These are phyloP conservation scores for Metschnikowia gruessii DNA, from an alignment of 805 yeast genomes.

Conservation along the genomic window DNA sequence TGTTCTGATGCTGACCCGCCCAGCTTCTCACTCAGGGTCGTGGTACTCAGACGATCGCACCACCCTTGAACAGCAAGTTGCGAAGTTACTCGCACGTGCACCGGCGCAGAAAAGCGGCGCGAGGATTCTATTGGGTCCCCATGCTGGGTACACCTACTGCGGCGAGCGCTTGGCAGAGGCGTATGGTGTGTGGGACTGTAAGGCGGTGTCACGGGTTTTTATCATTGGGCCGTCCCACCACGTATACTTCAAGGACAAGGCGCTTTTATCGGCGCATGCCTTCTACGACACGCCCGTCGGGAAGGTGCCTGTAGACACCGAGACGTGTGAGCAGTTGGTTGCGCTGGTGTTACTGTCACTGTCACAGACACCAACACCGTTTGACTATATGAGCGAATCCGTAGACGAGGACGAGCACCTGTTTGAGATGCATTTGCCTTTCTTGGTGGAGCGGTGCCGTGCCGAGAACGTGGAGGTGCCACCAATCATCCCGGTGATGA, in stretches of 20 bases:
- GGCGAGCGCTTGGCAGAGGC: constrained; percentile 77
- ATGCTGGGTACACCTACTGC: constrained; percentile 88
- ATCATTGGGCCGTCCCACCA: constrained; percentile 93
- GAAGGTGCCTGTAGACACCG: constrained; percentile 59
- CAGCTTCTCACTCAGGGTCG: constrained; percentile 86
- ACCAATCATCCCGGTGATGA: constrained; percentile 73
- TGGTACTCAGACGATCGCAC: constrained; percentile 66
- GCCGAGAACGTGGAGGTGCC: constrained; percentile 32
- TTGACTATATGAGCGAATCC: constrained; percentile 53
- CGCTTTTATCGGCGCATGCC: constrained; percentile 50
- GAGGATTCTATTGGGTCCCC: constrained; percentile 48
- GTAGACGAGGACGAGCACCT: constrained; percentile 87
- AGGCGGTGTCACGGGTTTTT: constrained; percentile 59
- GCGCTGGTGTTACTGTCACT: not conserved
- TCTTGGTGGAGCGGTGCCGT: constrained; percentile 49
- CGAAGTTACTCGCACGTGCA: constrained; percentile 40
- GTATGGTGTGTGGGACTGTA: constrained; percentile 65
- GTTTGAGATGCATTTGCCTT: constrained; percentile 92
- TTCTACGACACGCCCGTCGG: constrained; percentile 84
- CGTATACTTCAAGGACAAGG: constrained; percentile 66
- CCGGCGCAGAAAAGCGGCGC: constrained; percentile 27
- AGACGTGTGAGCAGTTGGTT: constrained; percentile 37
- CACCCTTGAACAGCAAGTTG: constrained; percentile 50
- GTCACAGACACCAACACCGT: constrained; percentile 29
- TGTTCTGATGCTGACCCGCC: constrained; percentile 34